These are phyloP conservation scores for Acer campestre DNA, from an alignment of 345 rosid genomes.

Conservation along the genomic window DNA sequence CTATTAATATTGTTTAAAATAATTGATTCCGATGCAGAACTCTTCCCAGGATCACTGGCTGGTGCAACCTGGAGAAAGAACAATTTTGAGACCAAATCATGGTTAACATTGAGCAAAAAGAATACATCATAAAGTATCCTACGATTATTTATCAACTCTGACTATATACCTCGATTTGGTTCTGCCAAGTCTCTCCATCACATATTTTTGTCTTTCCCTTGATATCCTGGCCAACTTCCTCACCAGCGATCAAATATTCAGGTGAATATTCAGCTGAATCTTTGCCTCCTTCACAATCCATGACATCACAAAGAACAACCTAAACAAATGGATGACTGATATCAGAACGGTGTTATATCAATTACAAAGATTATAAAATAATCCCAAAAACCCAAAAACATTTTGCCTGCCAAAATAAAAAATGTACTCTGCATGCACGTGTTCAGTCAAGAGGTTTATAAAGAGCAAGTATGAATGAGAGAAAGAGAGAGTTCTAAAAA, in stretches of 20 bases:
- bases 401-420: not conserved
- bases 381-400: slow-evolving; percentile 11
- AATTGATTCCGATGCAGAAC: slow-evolving; percentile 34
- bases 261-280: slow-evolving; percentile 13
- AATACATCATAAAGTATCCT: not conserved
- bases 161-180: slow-evolving; percentile 24
- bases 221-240: slow-evolving; percentile 18
- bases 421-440: not conserved
- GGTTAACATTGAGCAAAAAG: not conserved
- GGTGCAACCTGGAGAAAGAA: slow-evolving; percentile 39
- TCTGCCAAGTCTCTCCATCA: slow-evolving; percentile 18
- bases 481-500: not conserved
- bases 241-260: slow-evolving; percentile 20
- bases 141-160: slow-evolving; percentile 5
- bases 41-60: slow-evolving; percentile 32
- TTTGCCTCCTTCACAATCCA: slow-evolving; percentile 35
- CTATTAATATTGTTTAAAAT: slow-evolving; percentile 27
- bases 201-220: slow-evolving; percentile 46
- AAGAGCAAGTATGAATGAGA: not conserved
- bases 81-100: not conserved
- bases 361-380: not conserved
- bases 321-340: slow-evolving; percentile 15
- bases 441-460: no score
- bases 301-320: slow-evolving; percentile 30
- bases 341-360: not conserved